Evolutionary conservation across 1,139 yeast species (phyloP), one percentile per base, ranked within the genome.

Genomic region (Diutina catenulata): DNA sequence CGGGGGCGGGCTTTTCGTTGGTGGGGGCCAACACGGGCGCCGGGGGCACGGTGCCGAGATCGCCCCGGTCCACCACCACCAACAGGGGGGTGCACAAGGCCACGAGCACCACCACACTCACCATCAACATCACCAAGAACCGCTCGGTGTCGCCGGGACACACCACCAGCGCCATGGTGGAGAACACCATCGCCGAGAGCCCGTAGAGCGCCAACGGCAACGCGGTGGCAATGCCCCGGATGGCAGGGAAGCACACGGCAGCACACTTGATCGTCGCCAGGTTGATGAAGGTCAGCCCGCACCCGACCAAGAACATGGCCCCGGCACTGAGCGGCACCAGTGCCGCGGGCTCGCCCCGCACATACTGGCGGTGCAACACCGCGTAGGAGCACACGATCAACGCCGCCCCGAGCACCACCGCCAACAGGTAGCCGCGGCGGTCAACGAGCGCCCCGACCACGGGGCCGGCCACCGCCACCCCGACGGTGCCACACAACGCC

Each of bases 381-480:
- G 56, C 49, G 49, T 74, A 75, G 0, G 78, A 76, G 2, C 48
- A 26, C 1, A 66, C 48, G 13, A 73, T 64, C 38, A 55, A 54
- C 4, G 56, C 4, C 0, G 72, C 74, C 0, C 80, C 80, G 2
- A 62, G 37, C 0, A 57, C 16, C 28, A 70, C 57, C 0, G 79
- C 58, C 4, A 55, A 37, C 0, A 74, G 57, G 45, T 70, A 71
- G 1, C 80, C 80, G 10, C 55, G 56, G 33, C 55, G 56, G 47
- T 77, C 84, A n/a, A 77, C 79, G 10, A 76, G 60, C 10, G 55
- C 48, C 1, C 84, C 83, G 0, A 81, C 76, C 6, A 73, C 42
- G 0, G 80, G 76, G 0, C 80, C 80, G 2, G 70, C 57, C 5
- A 72, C 33, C 6, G 80, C 75, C 41, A 73, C 68, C 2, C 82